These are phyloP conservation scores for Starmerella ratchasimensis DNA, from an alignment of 805 yeast species.

Conservation along the genomic window DNA sequence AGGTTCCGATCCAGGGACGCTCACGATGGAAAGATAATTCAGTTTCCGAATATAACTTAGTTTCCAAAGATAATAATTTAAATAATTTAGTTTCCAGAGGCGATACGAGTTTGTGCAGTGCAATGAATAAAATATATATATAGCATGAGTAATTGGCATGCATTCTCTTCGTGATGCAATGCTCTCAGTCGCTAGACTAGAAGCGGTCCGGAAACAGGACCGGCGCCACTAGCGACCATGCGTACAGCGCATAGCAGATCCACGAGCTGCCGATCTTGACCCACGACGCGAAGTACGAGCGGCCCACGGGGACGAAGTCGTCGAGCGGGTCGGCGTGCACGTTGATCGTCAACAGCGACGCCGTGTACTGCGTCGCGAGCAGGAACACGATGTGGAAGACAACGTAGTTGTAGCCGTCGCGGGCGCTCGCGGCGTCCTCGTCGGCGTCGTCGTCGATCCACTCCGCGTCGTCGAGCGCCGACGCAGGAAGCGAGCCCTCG, in stretches of 20 bases:
- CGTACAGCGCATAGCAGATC: slow-evolving; percentile 74
- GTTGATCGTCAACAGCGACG: slow-evolving; percentile 81
- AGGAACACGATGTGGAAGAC: slow-evolving; percentile 84
- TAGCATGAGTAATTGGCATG: too few relatives aligned
- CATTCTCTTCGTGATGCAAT: not conserved
- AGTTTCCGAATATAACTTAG: too few relatives aligned
- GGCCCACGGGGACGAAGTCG: slow-evolving; percentile 89
- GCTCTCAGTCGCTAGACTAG: slow-evolving; percentile 9
- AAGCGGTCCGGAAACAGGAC: slow-evolving; percentile 82
- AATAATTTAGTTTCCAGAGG: not conserved
- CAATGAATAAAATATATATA: not conserved
- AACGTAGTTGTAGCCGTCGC: slow-evolving; percentile 21
- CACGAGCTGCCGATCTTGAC: slow-evolving; percentile 84
- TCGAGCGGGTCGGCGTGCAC: slow-evolving; percentile 74
- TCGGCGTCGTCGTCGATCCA: slow-evolving; percentile 39
- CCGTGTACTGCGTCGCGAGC: slow-evolving; percentile 93
- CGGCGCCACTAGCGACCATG: slow-evolving; percentile 89
- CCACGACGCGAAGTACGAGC: slow-evolving; percentile 93
- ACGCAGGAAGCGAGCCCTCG: slow-evolving; percentile 85
- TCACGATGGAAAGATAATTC: too few relatives aligned
- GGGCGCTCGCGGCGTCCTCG: slow-evolving; percentile 6
- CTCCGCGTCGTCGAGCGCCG: slow-evolving; percentile 64
- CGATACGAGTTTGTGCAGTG: not conserved
- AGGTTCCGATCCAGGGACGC: too few relatives aligned
- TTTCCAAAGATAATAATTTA: too few relatives aligned